Evolutionary conservation across 1,284 basidiomycete species (phyloP).

Genomic region (Microbotryum intermedium): DNA sequence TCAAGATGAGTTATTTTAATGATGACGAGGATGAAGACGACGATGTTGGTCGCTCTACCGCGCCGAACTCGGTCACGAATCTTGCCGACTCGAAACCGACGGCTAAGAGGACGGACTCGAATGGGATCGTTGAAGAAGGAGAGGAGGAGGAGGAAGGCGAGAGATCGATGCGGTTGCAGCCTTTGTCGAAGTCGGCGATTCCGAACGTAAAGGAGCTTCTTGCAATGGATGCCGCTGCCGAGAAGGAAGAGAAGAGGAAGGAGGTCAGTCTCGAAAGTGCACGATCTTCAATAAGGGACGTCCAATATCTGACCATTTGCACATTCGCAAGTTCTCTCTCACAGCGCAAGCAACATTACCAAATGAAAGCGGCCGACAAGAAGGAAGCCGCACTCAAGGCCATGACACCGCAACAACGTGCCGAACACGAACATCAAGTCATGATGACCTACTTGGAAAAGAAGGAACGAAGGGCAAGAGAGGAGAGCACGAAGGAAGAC

Average conservation of each 20-base stretch:
- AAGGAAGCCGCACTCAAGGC: background rate
- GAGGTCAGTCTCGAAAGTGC: constrained; percentile 3
- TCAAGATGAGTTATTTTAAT: constrained; percentile 23
- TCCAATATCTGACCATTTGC: background rate
- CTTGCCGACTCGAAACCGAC: constrained; percentile 13
- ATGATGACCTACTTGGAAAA: constrained; percentile 14
- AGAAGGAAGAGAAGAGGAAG: constrained; percentile 22
- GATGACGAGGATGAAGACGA: constrained; percentile 15
- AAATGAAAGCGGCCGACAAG: constrained; percentile 6
- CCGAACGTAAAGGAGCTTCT: constrained; percentile 23
- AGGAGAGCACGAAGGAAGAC: background rate
- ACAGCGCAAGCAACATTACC: constrained; percentile 11
- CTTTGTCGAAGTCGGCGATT: constrained; percentile 1
- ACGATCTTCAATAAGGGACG: background rate
- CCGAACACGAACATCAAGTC: constrained; percentile 8
- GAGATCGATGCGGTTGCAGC: constrained; percentile 10
- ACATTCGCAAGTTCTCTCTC: background rate
- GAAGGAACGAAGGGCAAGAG: background rate
- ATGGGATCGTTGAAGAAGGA: background rate
- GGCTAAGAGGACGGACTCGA: background rate
- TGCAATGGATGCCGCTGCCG: constrained; percentile 24
- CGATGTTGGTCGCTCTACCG: constrained; percentile 5
- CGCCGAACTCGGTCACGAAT: constrained; percentile 11
- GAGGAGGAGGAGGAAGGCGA: background rate
- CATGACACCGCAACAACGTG: constrained; percentile 11